Percentiles rank a stretch among this genome's conserved stretches.
Conservation (phyloP, 179 eudicot species). For the Silene noctiflora region DNA sequence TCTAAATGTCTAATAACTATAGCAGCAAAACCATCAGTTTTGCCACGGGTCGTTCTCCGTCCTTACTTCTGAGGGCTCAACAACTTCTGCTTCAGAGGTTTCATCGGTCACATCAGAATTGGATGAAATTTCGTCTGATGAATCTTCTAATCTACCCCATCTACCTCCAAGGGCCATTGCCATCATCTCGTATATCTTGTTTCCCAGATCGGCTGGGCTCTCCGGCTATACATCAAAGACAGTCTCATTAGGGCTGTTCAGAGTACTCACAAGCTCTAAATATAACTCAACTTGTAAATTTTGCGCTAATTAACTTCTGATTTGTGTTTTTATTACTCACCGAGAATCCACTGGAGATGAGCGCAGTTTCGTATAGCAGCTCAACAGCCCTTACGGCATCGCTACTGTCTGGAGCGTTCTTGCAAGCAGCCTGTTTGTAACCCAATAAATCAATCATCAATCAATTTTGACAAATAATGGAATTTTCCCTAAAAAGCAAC, state of each 20-base stretch:
- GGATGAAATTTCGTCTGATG: slow-evolving; percentile 32
- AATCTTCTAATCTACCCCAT: slow-evolving; percentile 78
- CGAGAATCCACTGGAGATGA: slow-evolving; percentile 88
- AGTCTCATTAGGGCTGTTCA: neutral
- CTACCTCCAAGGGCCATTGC: slow-evolving; percentile 93
- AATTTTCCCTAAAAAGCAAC: too few species aligned
- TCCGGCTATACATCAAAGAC: slow-evolving; percentile 58
- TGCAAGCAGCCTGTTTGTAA: slow-evolving; percentile 80
- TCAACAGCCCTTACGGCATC: slow-evolving; percentile 89
- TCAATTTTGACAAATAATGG: too few species aligned
- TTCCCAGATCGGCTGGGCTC: slow-evolving; percentile 87
- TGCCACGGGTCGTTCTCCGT: slow-evolving; percentile 88
- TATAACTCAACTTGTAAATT: too few species aligned
- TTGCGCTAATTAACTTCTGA: too few species aligned
- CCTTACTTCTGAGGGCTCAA: slow-evolving; percentile 95
- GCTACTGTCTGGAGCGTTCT: slow-evolving; percentile 71
- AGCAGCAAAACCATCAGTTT: slow-evolving; percentile 33
- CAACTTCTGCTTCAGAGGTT: slow-evolving; percentile 49
- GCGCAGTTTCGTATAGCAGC: slow-evolving; percentile 75
- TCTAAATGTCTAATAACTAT: too few species aligned
- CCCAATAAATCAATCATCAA: too few species aligned
- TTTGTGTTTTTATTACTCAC: slow-evolving; percentile 40
- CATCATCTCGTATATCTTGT: slow-evolving; percentile 98
- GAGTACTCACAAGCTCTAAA: too few species aligned
- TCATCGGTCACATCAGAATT: slow-evolving; percentile 36